These are phyloP conservation scores for Aspergillus affinis DNA, from an alignment of 495 filamentous ascomycete genomes.

Conservation along the genomic window DNA sequence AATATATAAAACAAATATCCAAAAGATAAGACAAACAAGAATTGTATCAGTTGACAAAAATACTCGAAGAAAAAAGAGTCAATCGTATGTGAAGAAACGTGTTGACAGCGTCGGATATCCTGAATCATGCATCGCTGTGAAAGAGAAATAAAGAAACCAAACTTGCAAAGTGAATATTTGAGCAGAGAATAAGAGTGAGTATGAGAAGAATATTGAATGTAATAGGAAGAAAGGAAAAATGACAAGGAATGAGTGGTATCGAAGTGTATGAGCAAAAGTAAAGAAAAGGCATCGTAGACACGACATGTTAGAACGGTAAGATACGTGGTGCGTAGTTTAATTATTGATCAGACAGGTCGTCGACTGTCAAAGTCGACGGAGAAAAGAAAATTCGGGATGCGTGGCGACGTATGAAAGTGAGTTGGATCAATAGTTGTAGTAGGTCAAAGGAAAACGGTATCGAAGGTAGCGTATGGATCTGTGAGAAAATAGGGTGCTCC, in stretches of 20 bases:
- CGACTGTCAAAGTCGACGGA: slow-evolving; percentile 8
- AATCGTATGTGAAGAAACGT: background rate
- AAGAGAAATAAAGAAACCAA: background rate
- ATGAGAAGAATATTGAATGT: background rate
- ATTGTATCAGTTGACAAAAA: background rate
- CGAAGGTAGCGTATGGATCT: background rate
- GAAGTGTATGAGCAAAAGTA: background rate
- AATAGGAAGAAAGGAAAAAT: background rate
- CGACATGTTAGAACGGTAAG: background rate
- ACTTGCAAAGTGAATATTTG: background rate
- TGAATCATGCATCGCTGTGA: background rate
- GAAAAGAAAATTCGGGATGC: background rate
- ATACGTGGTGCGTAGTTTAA: background rate
- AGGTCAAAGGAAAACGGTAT: background rate
- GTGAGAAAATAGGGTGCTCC: background rate
- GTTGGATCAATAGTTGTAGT: background rate
- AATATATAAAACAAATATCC: background rate
- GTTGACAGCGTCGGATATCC: background rate
- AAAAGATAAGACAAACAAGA: background rate
- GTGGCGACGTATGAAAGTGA: slow-evolving; percentile 7
- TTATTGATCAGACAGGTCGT: slow-evolving; percentile 5
- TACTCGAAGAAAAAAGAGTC: background rate
- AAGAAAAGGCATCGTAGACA: background rate
- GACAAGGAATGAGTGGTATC: background rate
- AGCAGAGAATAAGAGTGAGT: background rate